Evolutionary conservation across 1,139 yeast genomes (phyloP), one percentile per base, ranked within the genome.

Genomic region (Yueomyces sp.): DNA sequence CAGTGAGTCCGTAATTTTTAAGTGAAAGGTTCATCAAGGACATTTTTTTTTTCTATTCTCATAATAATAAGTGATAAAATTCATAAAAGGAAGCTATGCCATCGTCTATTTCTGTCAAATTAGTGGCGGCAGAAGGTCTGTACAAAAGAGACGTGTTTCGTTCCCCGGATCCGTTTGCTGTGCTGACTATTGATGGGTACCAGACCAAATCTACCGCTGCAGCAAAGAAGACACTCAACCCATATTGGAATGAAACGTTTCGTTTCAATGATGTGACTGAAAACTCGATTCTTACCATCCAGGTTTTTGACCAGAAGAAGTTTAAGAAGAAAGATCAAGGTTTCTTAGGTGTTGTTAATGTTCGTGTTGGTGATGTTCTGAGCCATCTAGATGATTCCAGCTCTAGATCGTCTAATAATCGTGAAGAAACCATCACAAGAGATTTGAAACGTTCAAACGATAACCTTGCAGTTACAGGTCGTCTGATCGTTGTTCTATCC

Each of bases 301-400:
- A 91, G 63, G 93, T 91, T 12, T 91, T 93, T 65, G 98, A 91
- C 63, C 97, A 89, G 64, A 89, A 87, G 62, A 91, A 91, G 65
- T 91, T 91, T 68, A 91, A 91, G 63, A 87, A 87, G 79, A 89
- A 87, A 73, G 98, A 91, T 61, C 98, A 91, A 64, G 98, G 98
- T n/a, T 91, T 91, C 55, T 70, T 91, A 42, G 99, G 99, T 46
- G 98, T 91, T 26, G 93, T 93, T 47, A 93, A 91, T 64, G 76
- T 91, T 42, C 73, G 95, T 53, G 76, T 89, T 38, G 93, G 94
- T 39, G 97, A 91, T 62, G 89, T 85, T 36, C 75, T 91, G 48
- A 95, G 62, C 6, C 57, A 87, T 62, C 67, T 87, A 47, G 70
- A 58, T 37, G 62, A 56, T 38, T 59, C 53, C 40, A 46, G 54